Evolutionary conservation across 2,329 filamentous ascomycete species (phyloP), one percentile per base, ranked within the genome.

Genomic region (Trichoderma simmonsii): DNA sequence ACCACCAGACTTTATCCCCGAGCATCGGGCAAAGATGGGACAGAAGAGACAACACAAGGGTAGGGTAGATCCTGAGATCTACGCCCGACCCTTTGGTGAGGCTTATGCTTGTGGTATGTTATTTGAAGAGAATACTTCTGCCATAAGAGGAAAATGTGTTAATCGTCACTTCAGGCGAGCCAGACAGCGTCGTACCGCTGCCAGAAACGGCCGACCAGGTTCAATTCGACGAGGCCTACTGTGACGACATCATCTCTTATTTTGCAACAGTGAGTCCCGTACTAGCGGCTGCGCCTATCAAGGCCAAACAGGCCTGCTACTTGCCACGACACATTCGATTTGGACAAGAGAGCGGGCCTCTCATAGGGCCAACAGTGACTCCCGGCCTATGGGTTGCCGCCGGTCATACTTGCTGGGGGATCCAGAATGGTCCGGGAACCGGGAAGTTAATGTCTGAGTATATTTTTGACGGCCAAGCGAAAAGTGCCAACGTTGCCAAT

Each of bases 401-500:
- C 0, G 96, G 96, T 0, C 96, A 99, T 84, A 97, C 94, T 1
- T 98, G 95, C 83, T 99, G 96, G 96, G 96, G 96, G 0, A 97
- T 99, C 26, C 95, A 98, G 83, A 98, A 99, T 83, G 94, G 91
- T 0, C 95, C 95, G 1, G 96, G 88, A 1, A 98, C 95, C 8
- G 93, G 93, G 4, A 93, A 91, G 82, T 80, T 95, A 51, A 91
- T 96, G 84, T 91, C 92, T 48, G 92, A 95, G 81, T 90, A 93
- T 81, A 83, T 96, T 2, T 90, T 95, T 77, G 92, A 95, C 70
- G 93, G 92, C 0, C 82, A 84, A 73, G 88, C 91, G 1, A 90
- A 81, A 77, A 94, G 92, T 76, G 91, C 92, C 5, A 86, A 90
- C 73, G 86, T 94, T 34, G 83, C 84, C 1, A 87, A 85, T 48